These are phyloP conservation scores for Botrytis deweyae DNA, from an alignment of 2,329 filamentous ascomycete genomes.

Conservation along the genomic window DNA sequence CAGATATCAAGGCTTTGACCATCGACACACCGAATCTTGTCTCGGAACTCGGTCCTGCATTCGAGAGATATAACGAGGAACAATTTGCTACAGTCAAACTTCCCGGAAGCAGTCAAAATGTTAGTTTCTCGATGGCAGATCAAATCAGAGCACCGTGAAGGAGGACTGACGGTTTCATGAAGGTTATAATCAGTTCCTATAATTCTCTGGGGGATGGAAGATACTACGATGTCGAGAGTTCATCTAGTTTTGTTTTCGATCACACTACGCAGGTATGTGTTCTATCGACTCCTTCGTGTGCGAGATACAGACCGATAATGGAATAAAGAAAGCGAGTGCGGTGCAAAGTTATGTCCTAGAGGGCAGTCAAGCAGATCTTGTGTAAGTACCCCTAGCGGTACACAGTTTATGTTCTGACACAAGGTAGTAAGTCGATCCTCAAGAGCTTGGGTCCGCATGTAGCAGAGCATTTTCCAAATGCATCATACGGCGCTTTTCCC, in stretches of 20 bases:
- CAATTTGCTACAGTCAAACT: slow-evolving; percentile 89
- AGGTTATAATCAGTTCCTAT: slow-evolving; percentile 80
- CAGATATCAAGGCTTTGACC: slow-evolving; percentile 89
- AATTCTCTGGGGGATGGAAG: slow-evolving; percentile 77
- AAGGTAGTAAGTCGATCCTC: slow-evolving; percentile 72
- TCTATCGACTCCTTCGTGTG: background rate
- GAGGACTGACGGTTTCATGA: slow-evolving; percentile 28
- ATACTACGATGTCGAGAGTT: slow-evolving; percentile 88
- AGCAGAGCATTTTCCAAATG: slow-evolving; percentile 83
- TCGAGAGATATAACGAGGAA: slow-evolving; percentile 94
- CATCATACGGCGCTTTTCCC: slow-evolving; percentile 79
- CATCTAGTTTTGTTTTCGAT: slow-evolving; percentile 85
- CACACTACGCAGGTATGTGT: slow-evolving; percentile 69
- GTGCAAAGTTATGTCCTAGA: slow-evolving; percentile 79
- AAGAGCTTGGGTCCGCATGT: slow-evolving; percentile 76
- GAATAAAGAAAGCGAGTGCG: slow-evolving; percentile 69
- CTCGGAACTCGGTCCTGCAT: slow-evolving; percentile 74
- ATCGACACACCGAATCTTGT: slow-evolving; percentile 66
- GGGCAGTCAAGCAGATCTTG: slow-evolving; percentile 71
- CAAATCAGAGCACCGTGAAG: background rate
- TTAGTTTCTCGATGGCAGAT: slow-evolving; percentile 43
- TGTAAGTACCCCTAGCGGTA: slow-evolving; percentile 55
- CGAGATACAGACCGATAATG: background rate
- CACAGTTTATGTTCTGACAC: slow-evolving; percentile 8
- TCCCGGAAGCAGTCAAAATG: slow-evolving; percentile 77